phyloP scores from a whole-genome alignment of 495 filamentous ascomycete species.

The Cercophora newfieldiana region DNA sequence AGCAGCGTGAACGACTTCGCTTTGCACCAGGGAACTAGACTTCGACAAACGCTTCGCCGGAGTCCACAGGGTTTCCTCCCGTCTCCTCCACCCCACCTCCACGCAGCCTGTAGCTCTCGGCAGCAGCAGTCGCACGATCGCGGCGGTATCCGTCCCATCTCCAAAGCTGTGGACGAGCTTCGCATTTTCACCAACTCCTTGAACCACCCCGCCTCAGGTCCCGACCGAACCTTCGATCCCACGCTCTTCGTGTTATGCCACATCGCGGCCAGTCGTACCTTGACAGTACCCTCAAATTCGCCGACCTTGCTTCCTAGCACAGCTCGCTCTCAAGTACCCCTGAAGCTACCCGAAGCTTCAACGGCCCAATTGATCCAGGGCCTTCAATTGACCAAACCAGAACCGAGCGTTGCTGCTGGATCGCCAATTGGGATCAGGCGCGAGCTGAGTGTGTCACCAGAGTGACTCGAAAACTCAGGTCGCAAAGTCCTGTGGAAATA shows the following conservation, averaged over 20 bases:
- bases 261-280: neutral
- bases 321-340: neutral
- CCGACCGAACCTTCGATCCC: neutral
- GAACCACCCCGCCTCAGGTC: neutral
- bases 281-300: neutral
- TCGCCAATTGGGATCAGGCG: neutral
- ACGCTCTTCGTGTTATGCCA: neutral
- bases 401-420: neutral
- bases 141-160: neutral
- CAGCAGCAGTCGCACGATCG: slow-evolving; percentile 13
- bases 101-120: neutral
- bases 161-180: neutral
- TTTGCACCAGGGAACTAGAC: neutral
- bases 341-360: neutral
- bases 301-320: neutral
- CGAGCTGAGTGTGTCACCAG: slow-evolving; percentile 3
- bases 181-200: neutral
- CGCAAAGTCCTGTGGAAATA: slow-evolving; percentile 45
- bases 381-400: neutral
- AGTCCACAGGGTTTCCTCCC: neutral
- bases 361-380: neutral
- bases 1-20: neutral
- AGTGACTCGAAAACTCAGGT: slow-evolving; percentile 13
- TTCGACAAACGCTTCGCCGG: neutral
- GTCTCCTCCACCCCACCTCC: neutral